Conservation (phyloP, 2,329 filamentous ascomycete genomes). For the Aureobasidium sp. region DNA sequence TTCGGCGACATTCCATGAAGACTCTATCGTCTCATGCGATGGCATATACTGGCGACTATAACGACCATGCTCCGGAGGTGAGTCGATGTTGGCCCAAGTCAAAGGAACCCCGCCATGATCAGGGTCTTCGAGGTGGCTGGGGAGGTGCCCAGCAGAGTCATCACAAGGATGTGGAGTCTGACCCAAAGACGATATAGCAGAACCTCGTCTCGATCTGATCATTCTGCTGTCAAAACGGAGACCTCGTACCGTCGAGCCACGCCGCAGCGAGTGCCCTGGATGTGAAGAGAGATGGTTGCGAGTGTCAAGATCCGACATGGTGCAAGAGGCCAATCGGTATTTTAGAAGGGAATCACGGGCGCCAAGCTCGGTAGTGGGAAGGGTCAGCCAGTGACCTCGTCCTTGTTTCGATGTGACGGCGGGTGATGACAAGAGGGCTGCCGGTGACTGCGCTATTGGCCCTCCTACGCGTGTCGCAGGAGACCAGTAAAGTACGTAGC, state of each 20-base stretch:
- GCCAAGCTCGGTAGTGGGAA: conserved; percentile 5
- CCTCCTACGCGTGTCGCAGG: background rate
- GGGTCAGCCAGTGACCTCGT: background rate
- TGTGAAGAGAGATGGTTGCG: background rate
- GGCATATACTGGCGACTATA: background rate
- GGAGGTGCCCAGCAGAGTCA: background rate
- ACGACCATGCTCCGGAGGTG: background rate
- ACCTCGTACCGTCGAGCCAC: background rate
- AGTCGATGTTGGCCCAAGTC: background rate
- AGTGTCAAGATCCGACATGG: background rate
- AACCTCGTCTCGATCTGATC: conserved; percentile 6
- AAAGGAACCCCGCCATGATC: background rate
- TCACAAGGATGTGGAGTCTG: conserved; percentile 3
- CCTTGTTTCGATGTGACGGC: conserved; percentile 4
- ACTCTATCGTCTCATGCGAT: background rate
- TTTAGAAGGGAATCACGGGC: background rate
- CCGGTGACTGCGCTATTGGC: background rate
- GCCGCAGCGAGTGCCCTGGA: background rate
- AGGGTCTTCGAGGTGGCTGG: background rate
- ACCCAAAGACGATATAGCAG: background rate
- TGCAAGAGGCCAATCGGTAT: conserved; percentile 6
- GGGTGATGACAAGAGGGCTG: background rate
- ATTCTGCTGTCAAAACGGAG: conserved; percentile 3
- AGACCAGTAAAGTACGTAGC: background rate
- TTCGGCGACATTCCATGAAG: background rate